phyloP scores from a whole-genome alignment of 78 protist species.

The Cavenderia fasciculata region DNA sequence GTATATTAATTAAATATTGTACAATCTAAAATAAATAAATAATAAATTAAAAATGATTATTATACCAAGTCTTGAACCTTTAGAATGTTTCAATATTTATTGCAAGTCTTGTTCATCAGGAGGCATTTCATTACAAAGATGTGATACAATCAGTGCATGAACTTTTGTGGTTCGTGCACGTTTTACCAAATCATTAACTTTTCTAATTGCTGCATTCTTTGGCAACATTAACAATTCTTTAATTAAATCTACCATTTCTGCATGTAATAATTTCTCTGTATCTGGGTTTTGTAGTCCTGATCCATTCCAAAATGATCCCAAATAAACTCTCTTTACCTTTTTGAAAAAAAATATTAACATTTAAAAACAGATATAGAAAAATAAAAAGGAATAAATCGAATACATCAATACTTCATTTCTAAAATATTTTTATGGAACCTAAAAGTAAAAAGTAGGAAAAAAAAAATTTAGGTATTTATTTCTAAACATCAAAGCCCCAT shows the following conservation, averaged over 20 bases:
- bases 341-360: too few species aligned
- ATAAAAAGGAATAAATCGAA: too few species aligned
- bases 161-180: constrained; percentile 83
- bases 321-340: constrained; percentile 91
- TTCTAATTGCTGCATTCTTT: constrained; percentile 72
- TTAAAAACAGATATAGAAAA: too few species aligned
- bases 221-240: constrained; percentile 80
- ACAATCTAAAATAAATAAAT: constrained; percentile 6
- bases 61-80: constrained; percentile 81
- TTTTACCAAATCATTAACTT: constrained; percentile 91
- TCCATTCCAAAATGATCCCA: constrained; percentile 94
- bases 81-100: constrained; percentile 14
- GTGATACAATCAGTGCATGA: constrained; percentile 78
- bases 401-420: too few species aligned
- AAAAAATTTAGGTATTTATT: too few species aligned
- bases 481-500: constrained; percentile 96
- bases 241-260: constrained; percentile 70
- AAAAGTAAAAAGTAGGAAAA: too few species aligned
- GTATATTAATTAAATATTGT: constrained; percentile 46
- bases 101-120: constrained; percentile 79
- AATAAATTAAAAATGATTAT: too few species aligned
- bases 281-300: constrained; percentile 71
- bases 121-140: constrained; percentile 83
- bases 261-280: constrained; percentile 69
- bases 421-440: too few species aligned